Evolutionary conservation across 2,329 filamentous ascomycete species (phyloP).

Genomic region (Colletotrichum sublineola): DNA sequence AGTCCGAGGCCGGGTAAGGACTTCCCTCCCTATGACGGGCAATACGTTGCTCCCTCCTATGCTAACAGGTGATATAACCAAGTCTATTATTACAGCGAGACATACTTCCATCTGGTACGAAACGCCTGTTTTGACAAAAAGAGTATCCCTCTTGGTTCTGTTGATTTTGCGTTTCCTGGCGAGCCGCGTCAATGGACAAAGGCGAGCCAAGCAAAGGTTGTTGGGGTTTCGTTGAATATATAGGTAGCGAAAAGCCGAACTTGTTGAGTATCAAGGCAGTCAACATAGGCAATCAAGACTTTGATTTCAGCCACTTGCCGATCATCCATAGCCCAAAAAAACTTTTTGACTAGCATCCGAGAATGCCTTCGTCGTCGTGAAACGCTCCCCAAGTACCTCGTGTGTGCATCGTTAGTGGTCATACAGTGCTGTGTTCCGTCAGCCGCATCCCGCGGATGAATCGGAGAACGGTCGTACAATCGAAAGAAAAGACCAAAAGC

Average conservation of each 20-base stretch:
- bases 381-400: conserved; percentile 31
- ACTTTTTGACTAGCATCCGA: conserved; percentile 30
- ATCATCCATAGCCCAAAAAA: conserved; percentile 29
- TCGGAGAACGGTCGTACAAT: conserved; percentile 41
- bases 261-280: conserved; percentile 26
- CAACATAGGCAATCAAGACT: conserved; percentile 21
- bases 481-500: conserved; percentile 31
- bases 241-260: conserved; percentile 31
- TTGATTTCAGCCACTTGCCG: conserved; percentile 8
- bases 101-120: conserved; percentile 42
- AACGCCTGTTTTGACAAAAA: conserved; percentile 35
- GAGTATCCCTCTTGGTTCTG: conserved; percentile 32
- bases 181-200: conserved; percentile 8
- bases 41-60: conserved; percentile 27
- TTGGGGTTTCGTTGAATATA: conserved; percentile 27
- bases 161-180: conserved; percentile 25
- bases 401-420: conserved; percentile 42
- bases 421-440: conserved; percentile 41
- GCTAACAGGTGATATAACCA: conserved; percentile 47
- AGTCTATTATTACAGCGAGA: conserved; percentile 50
- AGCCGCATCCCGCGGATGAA: conserved; percentile 41
- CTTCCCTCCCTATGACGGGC: conserved; percentile 24
- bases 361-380: conserved; percentile 33
- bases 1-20: conserved; percentile 25
- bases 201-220: conserved; percentile 20